These are phyloP conservation scores for Parascedosporium putredinis DNA, from an alignment of 2,329 filamentous ascomycete genomes.

Conservation along the genomic window DNA sequence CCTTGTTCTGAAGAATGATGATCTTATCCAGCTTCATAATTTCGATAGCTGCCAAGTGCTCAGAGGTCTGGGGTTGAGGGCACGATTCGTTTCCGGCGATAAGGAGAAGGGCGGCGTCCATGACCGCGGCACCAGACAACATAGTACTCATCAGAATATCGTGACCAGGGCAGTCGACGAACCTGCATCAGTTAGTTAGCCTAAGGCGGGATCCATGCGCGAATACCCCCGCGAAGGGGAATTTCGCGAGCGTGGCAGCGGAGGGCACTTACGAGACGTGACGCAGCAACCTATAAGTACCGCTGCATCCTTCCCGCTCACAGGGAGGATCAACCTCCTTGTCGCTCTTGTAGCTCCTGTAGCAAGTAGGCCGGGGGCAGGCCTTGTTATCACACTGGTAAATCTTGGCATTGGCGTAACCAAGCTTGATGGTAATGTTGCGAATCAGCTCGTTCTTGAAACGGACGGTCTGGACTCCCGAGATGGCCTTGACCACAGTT, in stretches of 20 bases:
- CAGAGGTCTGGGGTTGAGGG: slow-evolving; percentile 95
- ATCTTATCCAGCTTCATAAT: slow-evolving; percentile 99
- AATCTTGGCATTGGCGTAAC: slow-evolving; percentile 98
- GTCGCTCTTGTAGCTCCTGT: slow-evolving; percentile 94
- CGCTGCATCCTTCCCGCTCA: slow-evolving; percentile 82
- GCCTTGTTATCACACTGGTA: slow-evolving; percentile 93
- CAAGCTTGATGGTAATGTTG: slow-evolving; percentile 99
- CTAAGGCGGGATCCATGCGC: neutral
- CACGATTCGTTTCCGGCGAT: slow-evolving; percentile 98
- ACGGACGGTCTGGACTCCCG: slow-evolving; percentile 93
- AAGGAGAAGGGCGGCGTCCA: slow-evolving; percentile 93
- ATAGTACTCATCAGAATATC: slow-evolving; percentile 99
- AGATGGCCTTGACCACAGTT: slow-evolving; percentile 98
- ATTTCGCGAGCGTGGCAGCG: neutral
- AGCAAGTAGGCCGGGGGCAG: slow-evolving; percentile 91
- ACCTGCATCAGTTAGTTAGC: slow-evolving; percentile 39
- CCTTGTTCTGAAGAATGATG: slow-evolving; percentile 99
- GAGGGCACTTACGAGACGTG: slow-evolving; percentile 70
- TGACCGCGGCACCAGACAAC: slow-evolving; percentile 98
- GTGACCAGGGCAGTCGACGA: slow-evolving; percentile 98
- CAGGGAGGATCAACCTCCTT: slow-evolving; percentile 97
- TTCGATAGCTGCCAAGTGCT: slow-evolving; percentile 97
- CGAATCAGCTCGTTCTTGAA: slow-evolving; percentile 99
- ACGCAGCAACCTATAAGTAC: slow-evolving; percentile 78
- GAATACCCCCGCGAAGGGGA: no score